phyloP scores from a whole-genome alignment of 192 early-diverging fungal species.

The Bifiguratus adelaidae region DNA sequence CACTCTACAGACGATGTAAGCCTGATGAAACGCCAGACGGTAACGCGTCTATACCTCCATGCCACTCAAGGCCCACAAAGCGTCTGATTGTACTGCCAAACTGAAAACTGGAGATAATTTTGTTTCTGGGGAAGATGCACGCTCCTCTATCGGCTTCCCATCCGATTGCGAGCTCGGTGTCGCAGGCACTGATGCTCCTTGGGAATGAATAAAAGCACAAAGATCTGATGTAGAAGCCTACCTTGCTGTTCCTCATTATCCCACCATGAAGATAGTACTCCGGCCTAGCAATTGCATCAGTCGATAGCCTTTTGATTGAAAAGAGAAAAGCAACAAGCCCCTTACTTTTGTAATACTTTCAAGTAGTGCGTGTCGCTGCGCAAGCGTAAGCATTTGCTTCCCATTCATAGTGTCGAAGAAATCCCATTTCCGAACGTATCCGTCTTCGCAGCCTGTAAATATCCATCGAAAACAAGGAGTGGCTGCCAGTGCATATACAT shows the following conservation, averaged over 20 bases:
- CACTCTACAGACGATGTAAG: constrained; percentile 35
- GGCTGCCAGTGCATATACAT: constrained; percentile 57
- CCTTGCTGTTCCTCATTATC: constrained; percentile 70
- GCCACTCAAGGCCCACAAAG: constrained; percentile 73
- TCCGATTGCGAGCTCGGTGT: too few species aligned
- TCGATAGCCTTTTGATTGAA: not conserved
- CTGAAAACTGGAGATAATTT: constrained; percentile 89
- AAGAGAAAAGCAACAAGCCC: not conserved
- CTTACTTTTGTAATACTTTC: constrained; percentile 74
- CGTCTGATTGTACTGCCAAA: constrained; percentile 88
- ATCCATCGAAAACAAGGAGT: constrained; percentile 70
- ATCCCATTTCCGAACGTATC: constrained; percentile 91
- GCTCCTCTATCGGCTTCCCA: not conserved
- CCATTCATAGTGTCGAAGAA: constrained; percentile 82
- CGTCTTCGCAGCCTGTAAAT: constrained; percentile 86
- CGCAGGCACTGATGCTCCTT: too few species aligned
- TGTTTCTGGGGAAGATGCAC: constrained; percentile 15
- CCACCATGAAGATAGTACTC: constrained; percentile 70
- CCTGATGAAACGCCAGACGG: not conserved
- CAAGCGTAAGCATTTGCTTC: constrained; percentile 67
- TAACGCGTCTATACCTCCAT: constrained; percentile 37
- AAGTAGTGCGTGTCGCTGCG: constrained; percentile 73
- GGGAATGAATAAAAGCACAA: not conserved
- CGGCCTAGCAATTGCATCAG: constrained; percentile 38
- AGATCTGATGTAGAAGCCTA: not conserved